These are phyloP conservation scores for Rhizodiscina lignyota DNA, from an alignment of 495 filamentous ascomycete species.

Conservation along the genomic window DNA sequence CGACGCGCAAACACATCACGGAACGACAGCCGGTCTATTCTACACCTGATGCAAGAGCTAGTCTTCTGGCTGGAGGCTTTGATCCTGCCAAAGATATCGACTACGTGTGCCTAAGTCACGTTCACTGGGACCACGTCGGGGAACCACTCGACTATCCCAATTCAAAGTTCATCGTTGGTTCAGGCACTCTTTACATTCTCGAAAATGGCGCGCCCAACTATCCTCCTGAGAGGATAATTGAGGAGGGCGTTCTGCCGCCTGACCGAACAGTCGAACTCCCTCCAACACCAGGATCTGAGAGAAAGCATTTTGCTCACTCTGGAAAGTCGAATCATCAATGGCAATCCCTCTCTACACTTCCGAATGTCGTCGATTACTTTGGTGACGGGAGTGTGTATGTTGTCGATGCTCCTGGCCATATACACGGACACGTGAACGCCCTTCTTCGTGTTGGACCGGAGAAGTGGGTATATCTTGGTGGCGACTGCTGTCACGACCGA, in stretches of 20 bases:
- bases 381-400: conserved; percentile 7
- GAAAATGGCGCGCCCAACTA: conserved; percentile 14
- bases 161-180: conserved; percentile 29
- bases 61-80: conserved; percentile 18
- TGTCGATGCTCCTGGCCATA: conserved; percentile 4
- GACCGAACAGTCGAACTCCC: conserved; percentile 18
- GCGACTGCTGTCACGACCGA: conserved; percentile 6
- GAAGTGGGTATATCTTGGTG: conserved; percentile 5
- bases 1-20: conserved; percentile 23
- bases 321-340: conserved; percentile 1
- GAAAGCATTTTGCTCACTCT: neutral
- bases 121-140: conserved; percentile 37
- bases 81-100: conserved; percentile 20
- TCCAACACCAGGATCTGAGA: conserved; percentile 3
- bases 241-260: conserved; percentile 15
- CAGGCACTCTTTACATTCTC: conserved; percentile 26
- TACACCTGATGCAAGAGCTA: conserved; percentile 21
- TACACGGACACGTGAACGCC: conserved; percentile 5
- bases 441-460: conserved; percentile 1
- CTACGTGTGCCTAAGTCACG: conserved; percentile 29
- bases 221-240: conserved; percentile 12
- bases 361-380: conserved; percentile 3
- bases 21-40: conserved; percentile 22
- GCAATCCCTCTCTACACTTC: conserved; percentile 2
- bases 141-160: conserved; percentile 27